Conservation (phyloP, 2,329 filamentous ascomycete genomes). For the Pseudocercospora eumusae region DNA sequence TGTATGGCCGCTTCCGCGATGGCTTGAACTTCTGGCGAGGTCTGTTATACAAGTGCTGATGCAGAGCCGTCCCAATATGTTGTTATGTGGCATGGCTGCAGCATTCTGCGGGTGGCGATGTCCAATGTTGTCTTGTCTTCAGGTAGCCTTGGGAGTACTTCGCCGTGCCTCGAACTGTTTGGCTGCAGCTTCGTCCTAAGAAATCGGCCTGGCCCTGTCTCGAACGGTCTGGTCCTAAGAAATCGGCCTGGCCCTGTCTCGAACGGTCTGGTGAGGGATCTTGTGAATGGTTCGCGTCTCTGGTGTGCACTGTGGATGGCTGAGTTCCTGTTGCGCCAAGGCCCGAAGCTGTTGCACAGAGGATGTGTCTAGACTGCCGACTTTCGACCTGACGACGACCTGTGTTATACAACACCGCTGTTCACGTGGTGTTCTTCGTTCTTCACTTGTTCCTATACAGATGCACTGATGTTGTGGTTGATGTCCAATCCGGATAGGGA, state of each 20-base stretch:
- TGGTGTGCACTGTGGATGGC: neutral
- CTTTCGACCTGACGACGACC: neutral
- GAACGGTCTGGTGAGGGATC: neutral
- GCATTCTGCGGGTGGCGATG: neutral
- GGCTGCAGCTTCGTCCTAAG: neutral
- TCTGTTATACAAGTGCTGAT: neutral
- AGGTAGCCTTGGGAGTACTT: neutral
- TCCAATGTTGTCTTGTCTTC: neutral
- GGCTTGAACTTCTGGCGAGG: neutral
- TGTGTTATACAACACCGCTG: neutral
- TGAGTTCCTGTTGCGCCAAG: neutral
- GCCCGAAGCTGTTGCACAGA: neutral
- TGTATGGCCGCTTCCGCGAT: conserved; percentile 10
- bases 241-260: neutral
- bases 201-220: neutral
- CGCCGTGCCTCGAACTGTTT: neutral
- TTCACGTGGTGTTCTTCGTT: neutral
- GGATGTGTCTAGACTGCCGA: neutral
- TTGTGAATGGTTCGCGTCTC: neutral
- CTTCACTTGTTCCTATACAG: neutral
- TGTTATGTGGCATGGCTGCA: neutral
- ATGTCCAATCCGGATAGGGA: neutral
- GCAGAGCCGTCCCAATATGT: neutral
- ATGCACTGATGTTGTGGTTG: neutral
- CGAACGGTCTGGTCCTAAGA: neutral